A percentile compares a stretch with the other conserved stretches of the same genome.
Conservation (phyloP, 495 filamentous ascomycete genomes). For the Geopyxis carbonaria region DNA sequence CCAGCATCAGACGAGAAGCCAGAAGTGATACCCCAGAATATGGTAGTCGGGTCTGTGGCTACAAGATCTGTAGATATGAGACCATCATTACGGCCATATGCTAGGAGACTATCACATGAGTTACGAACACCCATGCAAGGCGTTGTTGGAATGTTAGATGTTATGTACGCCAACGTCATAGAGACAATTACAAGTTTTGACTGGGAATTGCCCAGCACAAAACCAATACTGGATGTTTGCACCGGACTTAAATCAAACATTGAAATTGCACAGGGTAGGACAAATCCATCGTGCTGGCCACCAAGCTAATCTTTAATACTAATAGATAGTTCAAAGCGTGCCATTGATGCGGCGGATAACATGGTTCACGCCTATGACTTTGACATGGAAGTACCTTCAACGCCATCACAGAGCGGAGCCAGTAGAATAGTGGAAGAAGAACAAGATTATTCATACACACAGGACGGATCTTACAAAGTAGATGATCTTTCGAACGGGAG, state of each 20-base stretch:
- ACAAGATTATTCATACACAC: too few relatives aligned
- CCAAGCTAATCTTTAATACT: neutral
- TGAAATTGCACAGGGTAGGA: conserved; percentile 52
- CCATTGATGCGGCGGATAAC: conserved; percentile 69
- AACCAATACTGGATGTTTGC: conserved; percentile 31
- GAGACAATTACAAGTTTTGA: conserved; percentile 37
- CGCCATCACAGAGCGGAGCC: conserved; percentile 21
- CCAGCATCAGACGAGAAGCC: conserved; percentile 7
- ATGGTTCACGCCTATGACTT: conserved; percentile 78
- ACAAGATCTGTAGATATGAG: conserved; percentile 17
- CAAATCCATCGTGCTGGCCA: conserved; percentile 4
- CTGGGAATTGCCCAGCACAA: conserved; percentile 13
- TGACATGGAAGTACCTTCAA: conserved; percentile 64
- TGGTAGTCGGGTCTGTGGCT: conserved; percentile 25
- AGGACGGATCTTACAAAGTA: too few relatives aligned
- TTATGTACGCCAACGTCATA: conserved; percentile 64
- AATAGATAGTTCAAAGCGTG: conserved; percentile 55
- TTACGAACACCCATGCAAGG: conserved; percentile 73
- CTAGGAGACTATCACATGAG: conserved; percentile 62
- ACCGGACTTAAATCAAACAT: conserved; percentile 53
- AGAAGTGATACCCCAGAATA: conserved; percentile 34
- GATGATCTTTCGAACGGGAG: conserved; percentile 1
- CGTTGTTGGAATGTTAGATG: conserved; percentile 69
- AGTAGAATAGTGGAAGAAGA: conserved; percentile 1
- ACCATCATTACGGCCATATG: conserved; percentile 61